Percentiles rank a stretch among this genome's conserved stretches.
Evolutionary conservation across 2,329 filamentous ascomycete genomes (phyloP).

Genomic region (Pseudonectria buxi): DNA sequence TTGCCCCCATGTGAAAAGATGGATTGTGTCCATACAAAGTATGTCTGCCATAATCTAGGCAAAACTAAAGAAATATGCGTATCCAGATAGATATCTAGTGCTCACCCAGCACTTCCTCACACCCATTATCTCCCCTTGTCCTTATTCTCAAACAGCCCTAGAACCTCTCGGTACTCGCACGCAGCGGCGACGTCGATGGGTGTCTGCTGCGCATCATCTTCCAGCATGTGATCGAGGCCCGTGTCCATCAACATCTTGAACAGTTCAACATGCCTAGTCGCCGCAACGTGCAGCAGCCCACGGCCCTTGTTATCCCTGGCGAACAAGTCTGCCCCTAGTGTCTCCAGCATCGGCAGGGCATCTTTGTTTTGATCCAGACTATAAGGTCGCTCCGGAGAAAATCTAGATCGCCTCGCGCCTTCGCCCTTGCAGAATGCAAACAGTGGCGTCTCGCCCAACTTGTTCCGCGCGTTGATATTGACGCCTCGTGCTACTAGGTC

Average conservation of each 20-base stretch:
- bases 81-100: no score
- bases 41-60: no score
- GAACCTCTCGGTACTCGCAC: conserved; percentile 17
- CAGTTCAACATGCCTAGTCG: conserved; percentile 5
- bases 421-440: conserved; percentile 8
- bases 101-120: no score
- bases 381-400: not conserved
- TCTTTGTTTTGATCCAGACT: not conserved
- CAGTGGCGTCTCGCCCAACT: conserved; percentile 17
- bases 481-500: conserved; percentile 8
- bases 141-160: conserved; percentile 25
- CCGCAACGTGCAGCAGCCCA: conserved; percentile 25
- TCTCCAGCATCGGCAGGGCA: conserved; percentile 7
- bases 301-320: conserved; percentile 19
- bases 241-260: conserved; percentile 20
- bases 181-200: conserved; percentile 29
- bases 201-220: conserved; percentile 23
- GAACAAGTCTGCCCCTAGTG: conserved; percentile 21
- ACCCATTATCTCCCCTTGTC: no score
- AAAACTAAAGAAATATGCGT: no score
- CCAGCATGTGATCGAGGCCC: conserved; percentile 23
- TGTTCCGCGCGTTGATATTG: conserved; percentile 21
- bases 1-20: no score
- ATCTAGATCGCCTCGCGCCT: not conserved
- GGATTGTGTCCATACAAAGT: no score